phyloP scores from a whole-genome alignment of 305 asterid genomes.

The Solanum hybrid region DNA sequence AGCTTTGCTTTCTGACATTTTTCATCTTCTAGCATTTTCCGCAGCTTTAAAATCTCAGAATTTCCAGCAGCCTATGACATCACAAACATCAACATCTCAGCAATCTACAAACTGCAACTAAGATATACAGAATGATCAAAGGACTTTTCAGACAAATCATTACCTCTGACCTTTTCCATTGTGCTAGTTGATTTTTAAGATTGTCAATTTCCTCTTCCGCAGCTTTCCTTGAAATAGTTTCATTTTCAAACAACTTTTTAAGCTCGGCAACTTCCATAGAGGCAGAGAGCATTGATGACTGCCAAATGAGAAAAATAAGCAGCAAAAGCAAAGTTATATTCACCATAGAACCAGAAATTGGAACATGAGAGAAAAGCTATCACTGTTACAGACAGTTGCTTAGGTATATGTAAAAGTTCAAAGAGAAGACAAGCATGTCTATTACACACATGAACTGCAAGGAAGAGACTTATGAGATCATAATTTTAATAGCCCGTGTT shows the following conservation, averaged over 20 bases:
- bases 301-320: slow-evolving; percentile 2
- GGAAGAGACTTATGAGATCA: neutral
- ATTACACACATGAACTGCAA: neutral
- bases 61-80: slow-evolving; percentile 41
- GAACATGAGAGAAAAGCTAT: neutral
- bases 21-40: slow-evolving; percentile 62
- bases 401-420: neutral
- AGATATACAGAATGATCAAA: neutral
- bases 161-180: slow-evolving; percentile 61
- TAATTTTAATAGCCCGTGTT: neutral
- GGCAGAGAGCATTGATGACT: slow-evolving; percentile 30
- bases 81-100: slow-evolving; percentile 5
- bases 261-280: slow-evolving; percentile 48
- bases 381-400: neutral
- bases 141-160: slow-evolving; percentile 5
- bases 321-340: neutral
- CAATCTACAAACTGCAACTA: slow-evolving; percentile 6
- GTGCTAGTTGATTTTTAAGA: slow-evolving; percentile 42
- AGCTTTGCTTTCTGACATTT: slow-evolving; percentile 44
- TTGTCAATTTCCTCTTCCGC: slow-evolving; percentile 56
- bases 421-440: neutral
- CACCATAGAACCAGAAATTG: neutral
- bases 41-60: slow-evolving; percentile 57
- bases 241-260: slow-evolving; percentile 46
- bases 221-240: slow-evolving; percentile 48